A percentile compares a stretch with the other conserved stretches of the same genome.
phyloP scores from a whole-genome alignment of 352 stramenopile species.

The Globisporangium paroecandrum region DNA sequence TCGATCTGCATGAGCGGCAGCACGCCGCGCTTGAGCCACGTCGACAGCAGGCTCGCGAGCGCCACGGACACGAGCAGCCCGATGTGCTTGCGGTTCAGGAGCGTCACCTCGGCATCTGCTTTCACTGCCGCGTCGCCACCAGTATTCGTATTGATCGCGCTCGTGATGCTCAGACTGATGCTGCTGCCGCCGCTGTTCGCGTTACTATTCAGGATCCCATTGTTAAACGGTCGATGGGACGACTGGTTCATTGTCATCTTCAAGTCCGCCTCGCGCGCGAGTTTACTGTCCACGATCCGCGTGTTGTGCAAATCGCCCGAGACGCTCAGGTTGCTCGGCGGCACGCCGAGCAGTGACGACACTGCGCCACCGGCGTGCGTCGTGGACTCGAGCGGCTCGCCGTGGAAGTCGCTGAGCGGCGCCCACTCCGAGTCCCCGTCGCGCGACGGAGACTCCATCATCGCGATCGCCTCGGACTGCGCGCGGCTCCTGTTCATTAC shows the following conservation, averaged over 20 bases:
- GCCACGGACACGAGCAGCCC: conserved; percentile 37
- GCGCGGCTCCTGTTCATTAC: background rate
- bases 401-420: conserved; percentile 14
- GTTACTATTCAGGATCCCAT: background rate
- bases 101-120: conserved; percentile 7
- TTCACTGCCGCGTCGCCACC: background rate
- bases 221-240: background rate
- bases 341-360: background rate
- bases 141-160: background rate
- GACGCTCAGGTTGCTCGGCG: background rate
- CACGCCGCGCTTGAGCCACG: conserved; percentile 44
- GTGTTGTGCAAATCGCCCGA: background rate
- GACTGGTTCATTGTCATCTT: background rate
- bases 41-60: conserved; percentile 37
- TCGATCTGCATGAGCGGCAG: conserved; percentile 33
- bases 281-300: background rate
- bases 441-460: conserved; percentile 17
- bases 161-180: background rate
- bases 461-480: conserved; percentile 16
- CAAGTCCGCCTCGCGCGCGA: conserved; percentile 4
- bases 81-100: conserved; percentile 27
- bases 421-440: conserved; percentile 11
- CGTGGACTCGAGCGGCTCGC: conserved; percentile 13
- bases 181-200: background rate
- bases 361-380: background rate